Evolutionary conservation across 371 early-diverging fungal species (phyloP), one percentile per base, ranked within the genome.

Genomic region (Syncephalastrum monosporum): DNA sequence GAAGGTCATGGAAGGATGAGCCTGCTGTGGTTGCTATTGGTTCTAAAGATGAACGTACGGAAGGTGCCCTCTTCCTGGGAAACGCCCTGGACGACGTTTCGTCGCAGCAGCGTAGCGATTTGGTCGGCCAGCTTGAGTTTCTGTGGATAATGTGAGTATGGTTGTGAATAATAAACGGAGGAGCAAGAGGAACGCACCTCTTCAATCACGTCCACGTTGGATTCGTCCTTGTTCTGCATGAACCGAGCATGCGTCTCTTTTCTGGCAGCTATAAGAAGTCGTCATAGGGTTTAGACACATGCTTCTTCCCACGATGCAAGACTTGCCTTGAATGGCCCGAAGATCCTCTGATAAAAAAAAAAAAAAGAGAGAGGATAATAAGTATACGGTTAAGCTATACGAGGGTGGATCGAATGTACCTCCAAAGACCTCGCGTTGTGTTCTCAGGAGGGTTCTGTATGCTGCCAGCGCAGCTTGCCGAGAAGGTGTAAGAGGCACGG

Each of bases 171-270:
- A 33, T 33, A 33, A 33, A 29, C 7, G 4, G 0, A 4, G 4
- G 6, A 12, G 38, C 8, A 8, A 33, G 3, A 10, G 7, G 10
- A 33, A 5, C 38, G 55, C 63, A 74, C 78, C 65, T 77, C 72
- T 65, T 77, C 78, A 47, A 77, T 56, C 5, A 77, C 55, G 55
- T 68, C 71, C 8, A 68, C 62, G 42, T 77, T 72, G 25, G 70
- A 69, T 47, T 77, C 78, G 55, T 77, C 67, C 57, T 70, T 74
- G 50, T 38, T 62, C 53, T 74, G 70, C 65, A 72, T 77, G 59
- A 77, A 77, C 27, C 72, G 61, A 49, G 56, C 52, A 60, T 74
- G 59, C 1, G 78, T 72, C 56, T 77, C 72, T 53, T 63, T 72
- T 59, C 57, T 69, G 13, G 72, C 78, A 72, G 78, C 78, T 65